A percentile compares a stretch with the other conserved stretches of the same genome.
phyloP scores from a whole-genome alignment of 2,329 filamentous ascomycete genomes.

The Fusarium sp. region DNA sequence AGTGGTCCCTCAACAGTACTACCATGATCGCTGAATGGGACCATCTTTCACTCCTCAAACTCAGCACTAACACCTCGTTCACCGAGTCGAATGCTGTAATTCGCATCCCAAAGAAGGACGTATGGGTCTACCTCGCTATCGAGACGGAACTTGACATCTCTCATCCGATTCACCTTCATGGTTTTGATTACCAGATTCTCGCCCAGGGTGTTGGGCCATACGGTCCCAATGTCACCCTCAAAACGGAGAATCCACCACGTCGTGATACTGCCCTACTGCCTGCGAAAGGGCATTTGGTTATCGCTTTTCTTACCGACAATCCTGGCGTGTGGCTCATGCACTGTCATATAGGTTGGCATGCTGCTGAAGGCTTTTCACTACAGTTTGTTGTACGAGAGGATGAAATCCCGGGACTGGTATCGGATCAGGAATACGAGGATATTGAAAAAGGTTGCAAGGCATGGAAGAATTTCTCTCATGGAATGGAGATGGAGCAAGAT shows the following conservation, averaged over 20 bases:
- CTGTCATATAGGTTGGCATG: conserved; percentile 57
- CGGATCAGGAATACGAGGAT: conserved; percentile 20
- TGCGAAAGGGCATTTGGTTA: conserved; percentile 57
- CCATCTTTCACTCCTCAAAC: conserved; percentile 44
- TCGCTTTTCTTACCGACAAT: conserved; percentile 62
- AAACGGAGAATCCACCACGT: conserved; percentile 58
- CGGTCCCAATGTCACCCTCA: conserved; percentile 31
- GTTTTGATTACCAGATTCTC: conserved; percentile 50
- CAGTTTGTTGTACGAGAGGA: conserved; percentile 41
- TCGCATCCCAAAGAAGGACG: conserved; percentile 41
- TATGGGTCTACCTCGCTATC: conserved; percentile 49
- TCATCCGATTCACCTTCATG: conserved; percentile 53
- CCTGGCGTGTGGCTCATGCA: conserved; percentile 63
- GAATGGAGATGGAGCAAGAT: conserved; percentile 32
- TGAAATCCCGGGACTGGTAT: conserved; percentile 34
- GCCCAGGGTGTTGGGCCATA: conserved; percentile 44
- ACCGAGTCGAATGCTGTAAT: conserved; percentile 46
- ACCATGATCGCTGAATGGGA: conserved; percentile 48
- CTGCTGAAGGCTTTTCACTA: conserved; percentile 39
- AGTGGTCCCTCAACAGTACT: conserved; percentile 58
- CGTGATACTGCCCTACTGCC: conserved; percentile 64
- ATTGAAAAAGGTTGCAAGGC: conserved; percentile 28
- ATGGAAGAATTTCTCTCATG: conserved; percentile 27
- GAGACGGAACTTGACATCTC: conserved; percentile 42
- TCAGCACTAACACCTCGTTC: conserved; percentile 40